phyloP scores from a whole-genome alignment of 495 filamentous ascomycete genomes.

The Daldinia childiae region DNA sequence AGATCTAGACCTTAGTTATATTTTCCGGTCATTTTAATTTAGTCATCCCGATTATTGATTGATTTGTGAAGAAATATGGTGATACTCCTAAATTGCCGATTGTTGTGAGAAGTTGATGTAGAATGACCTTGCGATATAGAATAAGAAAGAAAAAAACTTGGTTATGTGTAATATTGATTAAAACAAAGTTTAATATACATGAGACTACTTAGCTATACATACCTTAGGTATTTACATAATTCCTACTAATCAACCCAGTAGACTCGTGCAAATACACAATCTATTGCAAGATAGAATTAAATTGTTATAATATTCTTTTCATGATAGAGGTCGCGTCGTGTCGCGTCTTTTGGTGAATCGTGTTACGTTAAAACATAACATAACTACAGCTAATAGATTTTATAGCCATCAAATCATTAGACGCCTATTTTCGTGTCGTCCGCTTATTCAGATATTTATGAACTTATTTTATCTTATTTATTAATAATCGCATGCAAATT shows the following conservation, averaged over 20 bases:
- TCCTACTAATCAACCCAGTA: not conserved
- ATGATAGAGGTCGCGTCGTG: not conserved
- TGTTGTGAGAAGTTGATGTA: not conserved
- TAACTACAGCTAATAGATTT: too few relatives aligned
- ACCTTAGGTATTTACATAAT: too few relatives aligned
- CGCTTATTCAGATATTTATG: not conserved
- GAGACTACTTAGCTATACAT: not conserved
- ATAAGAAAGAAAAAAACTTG: not conserved
- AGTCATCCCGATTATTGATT: not conserved
- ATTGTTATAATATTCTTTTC: too few relatives aligned
- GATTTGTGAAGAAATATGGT: not conserved
- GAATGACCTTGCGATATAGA: not conserved
- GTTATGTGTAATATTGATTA: too few relatives aligned
- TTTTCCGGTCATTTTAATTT: not conserved
- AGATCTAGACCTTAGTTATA: not conserved
- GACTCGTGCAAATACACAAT: too few relatives aligned
- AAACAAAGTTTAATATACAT: not conserved
- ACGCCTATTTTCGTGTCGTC: not conserved
- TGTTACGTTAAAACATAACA: not conserved
- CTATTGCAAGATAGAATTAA: too few relatives aligned
- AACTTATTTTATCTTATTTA: not conserved
- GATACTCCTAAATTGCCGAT: not conserved
- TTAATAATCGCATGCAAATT: constrained; percentile 1
- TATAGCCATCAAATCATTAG: not conserved
- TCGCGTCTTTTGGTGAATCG: not conserved